Base-by-base conservation (phyloP, 768 basidiomycete genomes). In the Boletus rubescentipes region DNA sequence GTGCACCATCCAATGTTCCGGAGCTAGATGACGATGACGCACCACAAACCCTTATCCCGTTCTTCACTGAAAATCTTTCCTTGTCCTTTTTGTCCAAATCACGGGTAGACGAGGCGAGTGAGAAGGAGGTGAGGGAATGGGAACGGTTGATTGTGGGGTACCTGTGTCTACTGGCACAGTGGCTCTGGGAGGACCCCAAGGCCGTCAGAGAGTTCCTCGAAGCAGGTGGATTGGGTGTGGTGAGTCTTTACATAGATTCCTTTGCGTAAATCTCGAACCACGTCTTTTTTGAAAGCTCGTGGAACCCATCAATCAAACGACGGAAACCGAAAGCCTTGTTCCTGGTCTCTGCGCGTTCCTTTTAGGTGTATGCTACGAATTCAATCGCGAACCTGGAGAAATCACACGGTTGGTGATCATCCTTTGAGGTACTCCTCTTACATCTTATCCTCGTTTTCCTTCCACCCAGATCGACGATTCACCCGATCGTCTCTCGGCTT, bases 151-250 rank as follows among this genome's bases (percentile, higher is more conserved):
- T 94, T 63, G 85, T 91, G 9, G 89, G 86, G 0, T 96, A 98
- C 65, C 75, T 98, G 34, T 82, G 83, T 44, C 69, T 97, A 49
- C 77, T 99, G 31, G 79, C 84, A 5, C 92, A 94, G 57, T 99
- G 97, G 97, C 76, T 97, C 8, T 99, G 95, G 95, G 96, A 98
- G 63, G 95, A 97, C 62, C 86, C 94, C 0, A 81, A 78, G 48
- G 87, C 90, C 0, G 93, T 97, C 47, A 79, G 85, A 56, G 93
- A 91, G 66, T 96, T 98, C 65, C 75, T 99, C 58, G 86, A 91
- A 63, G 87, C 92, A 8, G 93, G 94, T 20, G 93, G 93, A 47
- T 73, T 99, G 45, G 89, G 91, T 49, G 86, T 94, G 63, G 95
- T 98, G 70, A 64, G 93, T 83, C 1, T 21, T 35, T 11, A 26